Base-by-base conservation (phyloP, 208 protist species). In the Wallacemonas sp. region DNA sequence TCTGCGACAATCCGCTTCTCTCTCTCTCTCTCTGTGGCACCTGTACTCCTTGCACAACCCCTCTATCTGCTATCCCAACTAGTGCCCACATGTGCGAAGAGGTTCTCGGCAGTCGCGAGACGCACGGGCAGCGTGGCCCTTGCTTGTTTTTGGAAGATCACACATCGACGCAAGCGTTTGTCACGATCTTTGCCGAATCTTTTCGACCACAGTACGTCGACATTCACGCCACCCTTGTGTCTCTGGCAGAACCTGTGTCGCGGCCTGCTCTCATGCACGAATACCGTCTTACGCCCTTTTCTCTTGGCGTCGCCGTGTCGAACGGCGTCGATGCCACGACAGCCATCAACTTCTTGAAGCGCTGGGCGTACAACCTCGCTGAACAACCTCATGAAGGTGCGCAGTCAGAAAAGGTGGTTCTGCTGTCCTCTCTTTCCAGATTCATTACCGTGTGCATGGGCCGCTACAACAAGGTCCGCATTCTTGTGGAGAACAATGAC, bases 241-340 rank as follows among this genome's bases (percentile, higher is more conserved):
- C 83, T 3, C 66, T 99, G 22, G 94, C 98, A 6, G 98, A 99
- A 77, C 95, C 98, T 24, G 75, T 96, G 10, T 97, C 87, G 9
- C 81, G 98, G 2, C 97, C 98, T 1, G 64, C 84, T 4, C 67
- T 96, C 2, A 93, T 99, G 24, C 98, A 99, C 65, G 97, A 99
- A 78, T 99, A 99, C 78, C 73, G 85, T 34, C 76, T 99, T 15
- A 99, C 95, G 1, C 82, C 83, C 6, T 98, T 98, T 63, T 99
- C 98, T 1, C 85, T 99, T 1, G 99, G 97, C 50, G 90, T 97
- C 0, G 98, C 98, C 5, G 93, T 98, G 1, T 98, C 97, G 10
- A 90, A 97, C 38, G 98, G 98, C 15, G 67, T 99, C 9, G 66
- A 69, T 6, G 74, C 85, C 0, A 63, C 91, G 0, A 86, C 97